phyloP scores from a whole-genome alignment of 805 yeast genomes.

The Ogataea paraovalis region DNA sequence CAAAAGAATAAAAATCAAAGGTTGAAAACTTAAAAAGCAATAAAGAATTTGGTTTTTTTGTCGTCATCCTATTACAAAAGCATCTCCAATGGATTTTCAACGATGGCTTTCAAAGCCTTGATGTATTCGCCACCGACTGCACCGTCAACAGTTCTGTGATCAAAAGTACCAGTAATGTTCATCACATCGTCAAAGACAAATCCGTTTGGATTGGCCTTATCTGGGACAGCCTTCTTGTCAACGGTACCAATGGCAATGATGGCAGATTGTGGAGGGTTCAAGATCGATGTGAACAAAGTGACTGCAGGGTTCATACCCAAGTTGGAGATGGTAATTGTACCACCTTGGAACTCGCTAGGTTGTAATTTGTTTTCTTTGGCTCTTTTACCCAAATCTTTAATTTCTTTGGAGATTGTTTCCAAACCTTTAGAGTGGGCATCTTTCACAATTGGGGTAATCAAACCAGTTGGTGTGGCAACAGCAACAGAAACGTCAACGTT shows the following conservation, averaged over 20 bases:
- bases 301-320: slow-evolving; percentile 98
- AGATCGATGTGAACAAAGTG: slow-evolving; percentile 86
- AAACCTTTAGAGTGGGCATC: slow-evolving; percentile 87
- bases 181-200: slow-evolving; percentile 89
- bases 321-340: slow-evolving; percentile 97
- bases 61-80: slow-evolving; percentile 49
- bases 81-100: slow-evolving; percentile 95
- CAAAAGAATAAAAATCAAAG: no score
- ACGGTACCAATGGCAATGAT: slow-evolving; percentile 93
- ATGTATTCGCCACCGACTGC: slow-evolving; percentile 97
- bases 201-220: slow-evolving; percentile 85
- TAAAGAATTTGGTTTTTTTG: no score
- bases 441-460: slow-evolving; percentile 93
- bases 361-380: slow-evolving; percentile 89
- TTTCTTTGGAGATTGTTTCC: slow-evolving; percentile 70
- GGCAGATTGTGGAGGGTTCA: slow-evolving; percentile 96
- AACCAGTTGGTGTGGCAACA: slow-evolving; percentile 96
- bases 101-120: slow-evolving; percentile 82
- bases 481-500: slow-evolving; percentile 97
- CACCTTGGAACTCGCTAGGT: slow-evolving; percentile 99
- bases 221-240: slow-evolving; percentile 90
- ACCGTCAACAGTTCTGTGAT: slow-evolving; percentile 95
- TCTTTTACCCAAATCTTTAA: slow-evolving; percentile 92
- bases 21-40: no score
- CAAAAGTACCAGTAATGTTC: slow-evolving; percentile 93